phyloP scores from a whole-genome alignment of 2,329 filamentous ascomycete genomes.

The Hymenoscyphus repandus region DNA sequence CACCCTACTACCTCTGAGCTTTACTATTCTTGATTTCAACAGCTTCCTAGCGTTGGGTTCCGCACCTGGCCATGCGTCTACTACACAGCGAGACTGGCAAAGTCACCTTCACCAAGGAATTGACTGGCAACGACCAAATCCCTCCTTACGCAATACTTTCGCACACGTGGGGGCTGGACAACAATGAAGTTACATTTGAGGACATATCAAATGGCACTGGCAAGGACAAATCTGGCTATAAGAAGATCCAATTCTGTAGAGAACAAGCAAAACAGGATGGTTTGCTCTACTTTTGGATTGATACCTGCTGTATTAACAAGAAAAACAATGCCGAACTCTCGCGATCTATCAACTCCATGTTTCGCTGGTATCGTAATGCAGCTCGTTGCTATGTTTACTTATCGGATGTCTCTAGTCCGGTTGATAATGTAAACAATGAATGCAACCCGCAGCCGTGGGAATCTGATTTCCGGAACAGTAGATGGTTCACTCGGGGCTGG shows the following conservation, averaged over 20 bases:
- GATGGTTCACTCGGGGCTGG: background rate
- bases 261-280: background rate
- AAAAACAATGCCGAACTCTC: too few relatives aligned
- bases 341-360: too few relatives aligned
- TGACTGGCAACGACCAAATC: background rate
- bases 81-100: background rate
- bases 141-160: background rate
- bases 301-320: too few relatives aligned
- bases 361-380: conserved; percentile 3
- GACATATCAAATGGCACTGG: background rate
- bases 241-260: conserved; percentile 1
- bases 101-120: background rate
- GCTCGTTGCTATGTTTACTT: conserved; percentile 4
- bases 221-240: background rate
- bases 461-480: conserved; percentile 1
- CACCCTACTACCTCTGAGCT: too few relatives aligned
- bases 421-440: too few relatives aligned
- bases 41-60: too few relatives aligned
- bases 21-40: too few relatives aligned
- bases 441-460: too few relatives aligned
- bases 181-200: background rate
- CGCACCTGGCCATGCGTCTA: too few relatives aligned
- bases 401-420: background rate
- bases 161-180: background rate
- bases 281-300: background rate